These are phyloP conservation scores for Pythium brachiatum DNA, from an alignment of 352 stramenopile genomes.

Conservation along the genomic window DNA sequence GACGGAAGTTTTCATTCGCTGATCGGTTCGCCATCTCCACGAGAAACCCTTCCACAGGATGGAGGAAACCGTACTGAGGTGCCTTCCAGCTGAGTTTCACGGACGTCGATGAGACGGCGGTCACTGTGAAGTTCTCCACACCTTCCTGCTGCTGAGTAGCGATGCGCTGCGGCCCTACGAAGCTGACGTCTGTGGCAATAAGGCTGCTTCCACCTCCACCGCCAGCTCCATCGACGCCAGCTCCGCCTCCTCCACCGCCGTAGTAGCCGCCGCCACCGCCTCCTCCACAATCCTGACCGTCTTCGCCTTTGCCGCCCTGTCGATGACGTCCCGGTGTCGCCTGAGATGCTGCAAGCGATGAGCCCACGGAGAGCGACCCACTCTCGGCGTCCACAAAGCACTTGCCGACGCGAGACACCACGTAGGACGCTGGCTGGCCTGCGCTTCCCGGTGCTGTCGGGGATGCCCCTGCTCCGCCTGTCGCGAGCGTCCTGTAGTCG, in stretches of 20 bases:
- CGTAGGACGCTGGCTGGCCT: slow-evolving; percentile 46
- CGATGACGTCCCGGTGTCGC: slow-evolving; percentile 40
- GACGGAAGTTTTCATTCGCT: slow-evolving; percentile 53
- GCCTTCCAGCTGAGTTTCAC: slow-evolving; percentile 40
- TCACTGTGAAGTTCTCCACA: slow-evolving; percentile 26
- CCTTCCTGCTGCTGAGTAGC: slow-evolving; percentile 18
- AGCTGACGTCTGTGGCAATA: slow-evolving; percentile 26
- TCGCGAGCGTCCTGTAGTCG: slow-evolving; percentile 59
- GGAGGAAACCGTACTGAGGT: slow-evolving; percentile 38
- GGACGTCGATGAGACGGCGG: slow-evolving; percentile 31
- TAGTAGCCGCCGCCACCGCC: slow-evolving; percentile 74
- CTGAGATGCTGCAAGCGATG: slow-evolving; percentile 24
- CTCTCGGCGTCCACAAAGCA: slow-evolving; percentile 29
- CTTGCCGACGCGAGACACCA: slow-evolving; percentile 39
- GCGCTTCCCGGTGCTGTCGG: slow-evolving; percentile 26
- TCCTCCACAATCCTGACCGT: slow-evolving; percentile 74
- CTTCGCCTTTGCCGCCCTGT: slow-evolving; percentile 59
- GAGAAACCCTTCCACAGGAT: slow-evolving; percentile 43
- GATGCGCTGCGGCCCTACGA: slow-evolving; percentile 11
- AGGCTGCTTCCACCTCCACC: slow-evolving; percentile 69
- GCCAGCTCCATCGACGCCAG: slow-evolving; percentile 55
- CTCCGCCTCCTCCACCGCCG: slow-evolving; percentile 65
- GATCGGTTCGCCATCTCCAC: slow-evolving; percentile 64
- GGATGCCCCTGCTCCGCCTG: slow-evolving; percentile 39
- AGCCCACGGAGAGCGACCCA: not conserved